Conservation (phyloP, 2,329 filamentous ascomycete genomes). For the Fusarium sulawesiense region DNA sequence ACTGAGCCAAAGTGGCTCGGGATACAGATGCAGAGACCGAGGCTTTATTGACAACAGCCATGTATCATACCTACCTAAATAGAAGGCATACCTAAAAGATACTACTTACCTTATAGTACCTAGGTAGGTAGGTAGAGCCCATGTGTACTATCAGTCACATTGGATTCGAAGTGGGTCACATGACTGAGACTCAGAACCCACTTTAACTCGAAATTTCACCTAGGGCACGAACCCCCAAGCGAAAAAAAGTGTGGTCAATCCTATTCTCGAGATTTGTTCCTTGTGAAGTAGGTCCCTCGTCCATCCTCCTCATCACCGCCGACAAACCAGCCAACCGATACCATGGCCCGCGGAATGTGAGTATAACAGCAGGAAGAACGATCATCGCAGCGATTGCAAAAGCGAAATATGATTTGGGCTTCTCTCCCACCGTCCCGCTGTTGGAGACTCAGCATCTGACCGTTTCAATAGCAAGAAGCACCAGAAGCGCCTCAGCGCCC, state of each 20-base stretch:
- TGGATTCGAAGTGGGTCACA: background rate
- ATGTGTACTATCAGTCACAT: background rate
- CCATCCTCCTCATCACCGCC: constrained; percentile 53
- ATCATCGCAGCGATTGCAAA: constrained; percentile 8
- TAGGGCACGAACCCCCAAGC: constrained; percentile 52
- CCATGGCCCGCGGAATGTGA: constrained; percentile 75
- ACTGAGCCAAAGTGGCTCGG: background rate
- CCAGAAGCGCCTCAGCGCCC: constrained; percentile 99
- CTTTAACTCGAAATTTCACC: constrained; percentile 4
- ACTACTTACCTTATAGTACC: no score
- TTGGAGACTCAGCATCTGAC: constrained; percentile 46
- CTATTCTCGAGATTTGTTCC: constrained; percentile 42
- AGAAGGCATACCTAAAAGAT: background rate
- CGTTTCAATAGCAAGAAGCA: constrained; percentile 85
- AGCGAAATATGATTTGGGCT: constrained; percentile 17
- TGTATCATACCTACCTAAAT: background rate
- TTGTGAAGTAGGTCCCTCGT: constrained; percentile 41
- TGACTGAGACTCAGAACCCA: background rate
- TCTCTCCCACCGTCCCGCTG: constrained; percentile 1
- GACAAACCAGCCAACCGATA: constrained; percentile 58
- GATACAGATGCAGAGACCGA: background rate
- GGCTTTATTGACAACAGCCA: background rate
- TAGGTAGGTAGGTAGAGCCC: no score
- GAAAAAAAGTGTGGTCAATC: constrained; percentile 44
- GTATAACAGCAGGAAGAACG: constrained; percentile 46